Percentiles rank a stretch among this genome's conserved stretches.
These are phyloP conservation scores for Biscogniauxia sp. DNA, from an alignment of 2,329 filamentous ascomycete genomes.

Conservation along the genomic window DNA sequence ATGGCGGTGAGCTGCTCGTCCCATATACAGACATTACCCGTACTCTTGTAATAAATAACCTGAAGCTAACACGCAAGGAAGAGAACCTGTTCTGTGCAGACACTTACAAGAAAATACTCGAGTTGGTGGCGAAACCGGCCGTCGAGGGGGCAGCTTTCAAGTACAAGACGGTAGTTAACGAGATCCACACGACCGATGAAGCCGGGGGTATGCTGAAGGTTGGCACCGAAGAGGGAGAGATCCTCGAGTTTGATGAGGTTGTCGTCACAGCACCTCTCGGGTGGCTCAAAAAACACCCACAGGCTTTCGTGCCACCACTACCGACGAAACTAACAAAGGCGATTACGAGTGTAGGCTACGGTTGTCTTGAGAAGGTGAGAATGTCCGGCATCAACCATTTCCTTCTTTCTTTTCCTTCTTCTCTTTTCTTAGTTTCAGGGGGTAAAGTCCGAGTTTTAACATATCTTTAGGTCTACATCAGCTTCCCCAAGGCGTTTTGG, in stretches of 20 bases:
- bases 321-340: constrained; percentile 56
- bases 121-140: constrained; percentile 56
- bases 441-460: constrained; percentile 1
- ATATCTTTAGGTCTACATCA: constrained; percentile 51
- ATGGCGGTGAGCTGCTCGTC: constrained; percentile 54
- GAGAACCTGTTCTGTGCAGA: constrained; percentile 60
- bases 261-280: constrained; percentile 68
- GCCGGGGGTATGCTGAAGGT: constrained; percentile 40
- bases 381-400: not conserved
- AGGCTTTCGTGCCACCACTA: constrained; percentile 59
- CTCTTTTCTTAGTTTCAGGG: too few species aligned
- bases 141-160: constrained; percentile 53
- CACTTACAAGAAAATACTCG: constrained; percentile 58
- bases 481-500: constrained; percentile 78
- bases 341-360: constrained; percentile 65
- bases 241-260: constrained; percentile 61
- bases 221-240: constrained; percentile 43
- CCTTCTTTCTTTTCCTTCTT: not conserved
- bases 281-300: constrained; percentile 60
- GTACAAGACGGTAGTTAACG: constrained; percentile 46
- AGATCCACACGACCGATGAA: constrained; percentile 37
- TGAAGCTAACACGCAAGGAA: constrained; percentile 24
- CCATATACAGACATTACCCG: not conserved
- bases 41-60: not conserved
- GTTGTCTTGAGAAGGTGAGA: constrained; percentile 66